Conservation (phyloP, 257 asterid species). For the Sherardia arvensis region DNA sequence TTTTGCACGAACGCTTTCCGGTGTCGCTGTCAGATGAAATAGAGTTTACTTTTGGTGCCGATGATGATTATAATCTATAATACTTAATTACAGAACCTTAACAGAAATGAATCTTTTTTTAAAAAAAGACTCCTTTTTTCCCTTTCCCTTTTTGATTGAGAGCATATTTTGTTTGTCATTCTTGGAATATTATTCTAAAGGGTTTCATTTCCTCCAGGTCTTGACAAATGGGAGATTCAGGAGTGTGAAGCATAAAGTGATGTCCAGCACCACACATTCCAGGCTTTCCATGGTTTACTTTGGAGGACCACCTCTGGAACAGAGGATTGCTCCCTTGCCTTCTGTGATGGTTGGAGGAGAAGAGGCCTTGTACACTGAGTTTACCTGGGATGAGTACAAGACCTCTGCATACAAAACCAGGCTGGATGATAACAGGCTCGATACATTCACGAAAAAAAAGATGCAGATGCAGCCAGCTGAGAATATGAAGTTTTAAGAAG, state of each 20-base stretch:
- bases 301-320: constrained; percentile 36
- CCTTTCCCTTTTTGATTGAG: constrained; percentile 1
- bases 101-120: no score
- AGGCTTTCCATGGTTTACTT: constrained; percentile 34
- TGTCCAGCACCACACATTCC: constrained; percentile 14
- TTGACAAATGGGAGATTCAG: constrained; percentile 37
- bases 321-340: constrained; percentile 32
- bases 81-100: no score
- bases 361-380: constrained; percentile 32
- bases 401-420: constrained; percentile 26
- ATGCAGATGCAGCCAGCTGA: constrained; percentile 16
- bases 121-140: not conserved
- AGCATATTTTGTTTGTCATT: not conserved
- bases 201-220: constrained; percentile 18
- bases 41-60: constrained; percentile 1
- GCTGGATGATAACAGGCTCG: constrained; percentile 26
- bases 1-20: not conserved
- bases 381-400: constrained; percentile 38
- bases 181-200: not conserved
- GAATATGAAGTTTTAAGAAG: not conserved
- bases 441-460: constrained; percentile 27
- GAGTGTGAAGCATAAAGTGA: constrained; percentile 29
- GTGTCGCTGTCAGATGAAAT: constrained; percentile 4
- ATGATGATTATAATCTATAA: not conserved
- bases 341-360: constrained; percentile 22